Evolutionary conservation across 495 filamentous ascomycete genomes (phyloP).

Genomic region (Penicillium maclennaniae): DNA sequence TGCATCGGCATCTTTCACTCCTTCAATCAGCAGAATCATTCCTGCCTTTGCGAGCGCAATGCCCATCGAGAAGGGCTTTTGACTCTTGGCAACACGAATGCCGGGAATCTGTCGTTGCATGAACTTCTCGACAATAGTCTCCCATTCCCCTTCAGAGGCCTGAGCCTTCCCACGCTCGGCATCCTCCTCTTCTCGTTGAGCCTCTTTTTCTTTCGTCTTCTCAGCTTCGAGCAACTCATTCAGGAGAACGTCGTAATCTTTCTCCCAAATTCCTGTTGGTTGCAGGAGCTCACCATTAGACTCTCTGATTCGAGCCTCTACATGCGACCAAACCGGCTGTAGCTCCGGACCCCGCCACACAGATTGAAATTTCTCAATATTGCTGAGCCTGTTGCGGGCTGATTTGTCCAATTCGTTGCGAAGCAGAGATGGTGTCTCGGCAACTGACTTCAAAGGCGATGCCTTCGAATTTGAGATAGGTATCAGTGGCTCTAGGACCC

Average conservation of each 20-base stretch:
- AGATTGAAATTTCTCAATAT: slow-evolving; percentile 30
- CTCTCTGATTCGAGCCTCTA: slow-evolving; percentile 34
- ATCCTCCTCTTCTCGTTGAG: slow-evolving; percentile 24
- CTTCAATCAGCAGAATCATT: slow-evolving; percentile 30
- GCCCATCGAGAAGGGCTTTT: slow-evolving; percentile 22
- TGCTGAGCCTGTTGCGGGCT: slow-evolving; percentile 24
- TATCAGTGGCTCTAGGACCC: slow-evolving; percentile 34
- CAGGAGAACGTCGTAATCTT: slow-evolving; percentile 37
- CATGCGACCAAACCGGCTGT: slow-evolving; percentile 33
- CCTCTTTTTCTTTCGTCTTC: slow-evolving; percentile 23
- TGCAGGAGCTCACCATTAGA: slow-evolving; percentile 36
- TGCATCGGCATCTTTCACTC: slow-evolving; percentile 13
- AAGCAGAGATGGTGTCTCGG: slow-evolving; percentile 28
- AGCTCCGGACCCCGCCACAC: slow-evolving; percentile 38
- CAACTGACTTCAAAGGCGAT: slow-evolving; percentile 9
- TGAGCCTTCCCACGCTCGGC: slow-evolving; percentile 26
- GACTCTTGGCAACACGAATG: slow-evolving; percentile 25
- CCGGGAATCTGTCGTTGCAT: slow-evolving; percentile 24
- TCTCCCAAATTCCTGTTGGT: slow-evolving; percentile 38
- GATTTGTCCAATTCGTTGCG: slow-evolving; percentile 25
- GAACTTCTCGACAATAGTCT: slow-evolving; percentile 30
- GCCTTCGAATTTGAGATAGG: slow-evolving; percentile 29
- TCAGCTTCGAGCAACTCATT: slow-evolving; percentile 30
- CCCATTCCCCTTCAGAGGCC: slow-evolving; percentile 33
- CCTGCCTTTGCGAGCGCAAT: slow-evolving; percentile 34